Evolutionary conservation across 2,329 filamentous ascomycete species (phyloP).

Genomic region (Emmonsiellopsis sp.): DNA sequence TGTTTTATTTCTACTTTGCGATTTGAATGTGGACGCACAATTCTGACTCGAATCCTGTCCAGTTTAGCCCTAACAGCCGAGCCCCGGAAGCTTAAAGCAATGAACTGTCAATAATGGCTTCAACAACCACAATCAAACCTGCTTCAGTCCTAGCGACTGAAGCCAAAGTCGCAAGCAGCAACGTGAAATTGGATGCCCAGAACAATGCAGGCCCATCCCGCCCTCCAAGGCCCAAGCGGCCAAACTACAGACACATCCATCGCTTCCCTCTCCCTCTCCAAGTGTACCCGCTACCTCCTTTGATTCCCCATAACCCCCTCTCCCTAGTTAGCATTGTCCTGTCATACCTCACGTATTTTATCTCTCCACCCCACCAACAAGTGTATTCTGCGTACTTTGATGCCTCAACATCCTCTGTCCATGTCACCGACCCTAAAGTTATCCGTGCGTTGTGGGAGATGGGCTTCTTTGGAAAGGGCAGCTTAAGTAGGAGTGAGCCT

Average conservation of each 20-base stretch:
- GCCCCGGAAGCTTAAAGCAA: slow-evolving; percentile 4
- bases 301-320: slow-evolving; percentile 87
- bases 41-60: background rate
- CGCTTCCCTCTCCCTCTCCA: slow-evolving; percentile 69
- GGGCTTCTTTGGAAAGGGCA: slow-evolving; percentile 95
- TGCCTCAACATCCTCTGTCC: slow-evolving; percentile 69
- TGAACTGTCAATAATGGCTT: slow-evolving; percentile 22
- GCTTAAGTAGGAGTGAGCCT: slow-evolving; percentile 84
- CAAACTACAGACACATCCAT: slow-evolving; percentile 69
- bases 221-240: slow-evolving; percentile 25
- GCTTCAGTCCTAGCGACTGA: slow-evolving; percentile 8
- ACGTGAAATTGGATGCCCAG: slow-evolving; percentile 8
- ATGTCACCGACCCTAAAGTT: slow-evolving; percentile 67
- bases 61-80: background rate
- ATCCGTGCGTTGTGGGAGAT: slow-evolving; percentile 86
- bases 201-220: slow-evolving; percentile 14
- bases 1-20: background rate
- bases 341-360: slow-evolving; percentile 64
- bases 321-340: slow-evolving; percentile 75
- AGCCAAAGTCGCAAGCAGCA: slow-evolving; percentile 9
- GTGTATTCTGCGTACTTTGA: slow-evolving; percentile 72
- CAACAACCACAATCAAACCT: slow-evolving; percentile 13
- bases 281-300: slow-evolving; percentile 73
- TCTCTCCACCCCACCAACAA: slow-evolving; percentile 55
- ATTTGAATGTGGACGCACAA: background rate